A percentile compares a stretch with the other conserved stretches of the same genome.
Conservation (phyloP, 768 basidiomycete genomes). For the Amylocystis lapponica region DNA sequence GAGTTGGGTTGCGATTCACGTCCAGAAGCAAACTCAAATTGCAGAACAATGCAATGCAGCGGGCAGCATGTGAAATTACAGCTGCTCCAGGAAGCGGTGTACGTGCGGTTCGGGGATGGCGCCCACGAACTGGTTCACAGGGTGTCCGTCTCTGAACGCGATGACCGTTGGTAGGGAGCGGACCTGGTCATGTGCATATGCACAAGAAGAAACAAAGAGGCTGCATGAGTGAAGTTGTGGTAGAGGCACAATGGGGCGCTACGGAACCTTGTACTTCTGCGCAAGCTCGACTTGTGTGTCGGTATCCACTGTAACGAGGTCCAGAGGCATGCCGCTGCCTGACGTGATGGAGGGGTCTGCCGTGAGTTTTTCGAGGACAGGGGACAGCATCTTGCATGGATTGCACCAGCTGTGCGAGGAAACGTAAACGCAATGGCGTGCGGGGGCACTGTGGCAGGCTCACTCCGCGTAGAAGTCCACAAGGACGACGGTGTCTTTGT, state of each 20-base stretch:
- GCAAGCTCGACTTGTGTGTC: constrained; percentile 51
- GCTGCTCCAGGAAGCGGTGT: constrained; percentile 18
- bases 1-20: too few species aligned
- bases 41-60: too few species aligned
- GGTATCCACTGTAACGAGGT: constrained; percentile 69
- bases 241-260: neutral
- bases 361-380: constrained; percentile 59
- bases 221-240: neutral
- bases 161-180: constrained; percentile 75
- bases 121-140: constrained; percentile 54
- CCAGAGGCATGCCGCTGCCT: constrained; percentile 51
- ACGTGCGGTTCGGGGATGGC: constrained; percentile 24
- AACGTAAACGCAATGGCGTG: neutral
- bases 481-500: constrained; percentile 51
- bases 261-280: constrained; percentile 43
- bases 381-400: constrained; percentile 70
- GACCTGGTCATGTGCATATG: constrained; percentile 42
- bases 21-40: too few species aligned
- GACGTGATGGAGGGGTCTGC: constrained; percentile 36
- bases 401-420: constrained; percentile 59
- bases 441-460: constrained; percentile 22
- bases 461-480: constrained; percentile 83
- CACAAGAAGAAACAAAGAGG: too few species aligned
- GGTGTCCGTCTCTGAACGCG: constrained; percentile 63
- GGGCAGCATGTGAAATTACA: constrained; percentile 9